Conservation (phyloP, 176 grass and related monocot genomes). For the Paspalum vaginatum region DNA sequence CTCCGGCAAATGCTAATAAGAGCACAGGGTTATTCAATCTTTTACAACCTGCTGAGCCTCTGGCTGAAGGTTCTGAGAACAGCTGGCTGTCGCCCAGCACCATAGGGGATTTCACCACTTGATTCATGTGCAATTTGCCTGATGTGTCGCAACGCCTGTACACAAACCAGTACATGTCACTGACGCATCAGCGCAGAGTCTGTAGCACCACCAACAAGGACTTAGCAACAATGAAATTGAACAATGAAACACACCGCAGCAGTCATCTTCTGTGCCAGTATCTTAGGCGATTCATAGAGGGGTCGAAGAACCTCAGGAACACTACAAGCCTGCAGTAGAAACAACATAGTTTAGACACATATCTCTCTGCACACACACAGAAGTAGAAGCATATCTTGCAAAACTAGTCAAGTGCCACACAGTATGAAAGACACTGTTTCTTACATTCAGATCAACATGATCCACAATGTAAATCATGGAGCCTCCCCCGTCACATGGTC, state of each 20-base stretch:
- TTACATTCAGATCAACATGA: conserved; percentile 98
- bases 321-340: conserved; percentile 68
- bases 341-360: not conserved
- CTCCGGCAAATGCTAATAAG: conserved; percentile 6
- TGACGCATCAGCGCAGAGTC: not conserved
- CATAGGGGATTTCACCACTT: conserved; percentile 81
- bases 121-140: conserved; percentile 86
- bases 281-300: conserved; percentile 89
- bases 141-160: conserved; percentile 82
- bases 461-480: conserved; percentile 99
- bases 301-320: conserved; percentile 92
- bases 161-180: conserved; percentile 27
- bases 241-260: conserved; percentile 67
- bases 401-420: not conserved
- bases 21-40: not conserved
- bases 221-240: not conserved
- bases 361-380: not conserved
- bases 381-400: not conserved
- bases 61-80: conserved; percentile 86
- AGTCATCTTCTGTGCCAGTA: conserved; percentile 92
- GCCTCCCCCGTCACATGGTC: conserved; percentile 94
- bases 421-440: conserved; percentile 34
- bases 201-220: not conserved
- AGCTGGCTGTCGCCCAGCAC: conserved; percentile 77
- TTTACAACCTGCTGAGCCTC: conserved; percentile 82